Base-by-base conservation (phyloP, 2,329 filamentous ascomycete species). In the Alternaria sp. region DNA sequence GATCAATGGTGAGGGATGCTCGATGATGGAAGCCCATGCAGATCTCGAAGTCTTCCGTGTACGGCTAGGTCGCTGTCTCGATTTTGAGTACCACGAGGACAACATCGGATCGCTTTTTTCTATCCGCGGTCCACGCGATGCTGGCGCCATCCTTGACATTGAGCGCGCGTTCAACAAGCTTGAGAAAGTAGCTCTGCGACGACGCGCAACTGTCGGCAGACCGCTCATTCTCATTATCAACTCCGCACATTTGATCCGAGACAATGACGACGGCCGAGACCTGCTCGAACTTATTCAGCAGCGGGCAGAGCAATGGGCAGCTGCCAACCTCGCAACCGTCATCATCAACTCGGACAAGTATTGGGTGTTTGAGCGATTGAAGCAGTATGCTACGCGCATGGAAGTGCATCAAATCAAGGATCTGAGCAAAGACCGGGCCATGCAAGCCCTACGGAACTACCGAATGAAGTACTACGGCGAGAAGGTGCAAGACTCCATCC, bases 311-410 rank as follows among this genome's bases (percentile, higher is more conserved):
- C 92, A 96, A 79, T 99, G 96, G 96, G 95, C 96, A 2, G 96
- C 95, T 2, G 89, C 92, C 20, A 95, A 93, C 68, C 86, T 99
- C 9, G 92, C 96, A 28, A 98, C 96, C 1, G 88, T 93, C 85
- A 90, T 99, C 33, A 94, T 99, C 82, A 98, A 97, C 81, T 94
- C 90, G 58, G 96, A 99, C 80, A 96, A 98, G 78, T 99, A 97
- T 81, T 99, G 96, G 96, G 92, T 99, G 0, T 98, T 97, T 74
- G 96, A 99, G 79, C 88, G 94, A 14, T 83, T 99, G 56, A 97
- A 97, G 84, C 90, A 93, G 78, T 90, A 97, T 63, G 93, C 94
- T 4, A 97, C 94, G 2, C 89, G 96, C 49, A 97, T 99, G 93
- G 94, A 97, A 75, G 92, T 99, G 5, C 90, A 97, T 41, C 89